These are phyloP conservation scores for Rhizoclosmatium sp. DNA, from an alignment of 192 early-diverging fungal species.

Conservation along the genomic window DNA sequence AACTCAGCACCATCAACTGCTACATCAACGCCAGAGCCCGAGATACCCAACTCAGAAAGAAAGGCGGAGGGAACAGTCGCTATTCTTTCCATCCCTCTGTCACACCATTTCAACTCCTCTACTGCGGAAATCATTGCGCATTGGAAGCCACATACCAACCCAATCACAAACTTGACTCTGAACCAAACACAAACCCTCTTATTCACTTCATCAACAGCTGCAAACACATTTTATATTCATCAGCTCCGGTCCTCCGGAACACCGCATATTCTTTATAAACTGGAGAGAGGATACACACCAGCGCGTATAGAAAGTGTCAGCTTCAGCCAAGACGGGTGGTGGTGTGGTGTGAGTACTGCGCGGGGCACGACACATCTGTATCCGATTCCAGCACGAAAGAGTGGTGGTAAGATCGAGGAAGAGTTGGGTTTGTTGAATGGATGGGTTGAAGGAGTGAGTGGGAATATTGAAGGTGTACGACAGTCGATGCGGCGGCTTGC, in stretches of 20 bases:
- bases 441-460: slow-evolving; percentile 29
- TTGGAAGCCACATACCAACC: slow-evolving; percentile 76
- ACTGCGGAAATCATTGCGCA: slow-evolving; percentile 60
- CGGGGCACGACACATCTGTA: slow-evolving; percentile 80
- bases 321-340: slow-evolving; percentile 75
- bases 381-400: slow-evolving; percentile 14
- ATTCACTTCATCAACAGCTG: slow-evolving; percentile 74
- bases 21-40: background rate
- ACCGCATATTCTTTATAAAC: slow-evolving; percentile 65
- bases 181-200: slow-evolving; percentile 71
- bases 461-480: slow-evolving; percentile 6
- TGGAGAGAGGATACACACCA: slow-evolving; percentile 81
- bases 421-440: slow-evolving; percentile 49
- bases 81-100: slow-evolving; percentile 26
- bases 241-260: background rate
- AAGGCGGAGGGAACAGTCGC: slow-evolving; percentile 1
- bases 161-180: slow-evolving; percentile 68
- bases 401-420: background rate
- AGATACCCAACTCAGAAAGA: background rate
- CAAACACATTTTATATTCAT: slow-evolving; percentile 73
- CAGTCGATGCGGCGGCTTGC: background rate
- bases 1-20: background rate
- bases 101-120: slow-evolving; percentile 23
- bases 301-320: slow-evolving; percentile 72
- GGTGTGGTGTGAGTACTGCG: slow-evolving; percentile 77